Base-by-base conservation (phyloP, 2,329 filamentous ascomycete genomes). In the Chaetomium globosum region DNA sequence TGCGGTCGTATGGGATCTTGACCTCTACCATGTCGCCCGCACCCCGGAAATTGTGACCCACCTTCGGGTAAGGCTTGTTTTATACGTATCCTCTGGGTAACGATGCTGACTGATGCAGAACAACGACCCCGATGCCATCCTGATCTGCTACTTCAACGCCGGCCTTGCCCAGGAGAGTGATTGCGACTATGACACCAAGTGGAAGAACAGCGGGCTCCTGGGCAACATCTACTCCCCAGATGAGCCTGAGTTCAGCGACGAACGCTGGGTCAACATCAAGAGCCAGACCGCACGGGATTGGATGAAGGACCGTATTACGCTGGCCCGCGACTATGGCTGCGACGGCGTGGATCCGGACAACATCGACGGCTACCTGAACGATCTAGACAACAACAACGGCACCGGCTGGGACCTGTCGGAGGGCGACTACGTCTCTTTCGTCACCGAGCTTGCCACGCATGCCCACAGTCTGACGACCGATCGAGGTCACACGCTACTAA, bases 131-230 rank as follows among this genome's bases (percentile, higher is more conserved):
- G 28, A 64, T 19, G 33, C 59, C 1, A 61, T 61, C 61, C 21
- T 69, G 28, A 61, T 69, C 4, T 69, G 67, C 56, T 69, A 69
- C 54, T 69, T 69, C 59, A 69, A 69, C 53, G 67, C 67, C 10
- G 65, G 67, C 4, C 67, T 69, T 7, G 65, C 64, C 26, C 67
- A 69, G 46, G 9, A 9, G 1, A 62, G 48, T 54, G 65, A 69
- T 61, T 69, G 67, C 36, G 65, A 69, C 59, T 69, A 63, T 49
- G 58, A 61, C 52, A 60, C 48, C 3, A 60, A 16, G 21, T 69
- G 67, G 67, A 9, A 51, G 7, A 58, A 61, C 55, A 61, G 61
- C 49, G 63, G 61, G 26, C 64, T 69, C 4, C 61, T 67, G 9
- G 65, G 65, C 63, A 67, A 64, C n/a, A 3, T 28, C n/a, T 66